These are phyloP conservation scores for Coemansia sp. DNA, from an alignment of 192 early-diverging fungal species.

Conservation along the genomic window DNA sequence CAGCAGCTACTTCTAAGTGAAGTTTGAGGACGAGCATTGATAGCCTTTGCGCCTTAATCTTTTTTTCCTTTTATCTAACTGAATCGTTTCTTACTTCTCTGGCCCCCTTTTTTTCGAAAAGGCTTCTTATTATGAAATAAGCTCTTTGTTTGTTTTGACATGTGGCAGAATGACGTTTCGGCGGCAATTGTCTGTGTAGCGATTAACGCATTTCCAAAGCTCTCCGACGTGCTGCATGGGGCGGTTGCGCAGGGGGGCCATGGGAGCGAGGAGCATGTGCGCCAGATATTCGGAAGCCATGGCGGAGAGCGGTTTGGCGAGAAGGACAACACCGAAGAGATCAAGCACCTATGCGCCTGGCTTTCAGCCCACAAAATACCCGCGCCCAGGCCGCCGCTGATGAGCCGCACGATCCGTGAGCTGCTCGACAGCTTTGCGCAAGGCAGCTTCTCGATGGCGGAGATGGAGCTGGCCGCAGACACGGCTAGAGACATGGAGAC, in stretches of 20 bases:
- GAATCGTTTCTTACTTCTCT: slow-evolving; percentile 3
- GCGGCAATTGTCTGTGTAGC: slow-evolving; percentile 30
- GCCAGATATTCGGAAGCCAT: slow-evolving; percentile 17
- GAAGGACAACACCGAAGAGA: slow-evolving; percentile 34
- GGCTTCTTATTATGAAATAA: not conserved
- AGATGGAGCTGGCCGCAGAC: slow-evolving; percentile 1
- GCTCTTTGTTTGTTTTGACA: not conserved
- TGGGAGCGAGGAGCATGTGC: not conserved
- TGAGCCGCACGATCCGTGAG: not conserved
- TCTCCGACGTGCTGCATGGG: slow-evolving; percentile 7
- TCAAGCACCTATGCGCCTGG: slow-evolving; percentile 20
- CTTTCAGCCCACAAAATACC: not conserved
- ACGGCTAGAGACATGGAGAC: not conserved
- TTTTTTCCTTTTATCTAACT: slow-evolving; percentile 6
- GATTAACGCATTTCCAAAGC: slow-evolving; percentile 33
- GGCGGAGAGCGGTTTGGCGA: slow-evolving; percentile 49
- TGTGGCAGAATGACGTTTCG: slow-evolving; percentile 4
- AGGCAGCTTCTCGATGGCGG: not conserved
- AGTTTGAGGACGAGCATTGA: not conserved
- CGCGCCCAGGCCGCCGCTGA: not conserved
- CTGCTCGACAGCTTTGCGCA: not conserved
- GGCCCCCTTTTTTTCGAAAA: slow-evolving; percentile 10
- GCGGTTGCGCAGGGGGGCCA: not conserved
- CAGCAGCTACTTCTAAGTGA: slow-evolving; percentile 38
- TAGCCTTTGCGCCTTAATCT: slow-evolving; percentile 34